phyloP scores from a whole-genome alignment of 441 rosid species.

The Raphanus hybrid region DNA sequence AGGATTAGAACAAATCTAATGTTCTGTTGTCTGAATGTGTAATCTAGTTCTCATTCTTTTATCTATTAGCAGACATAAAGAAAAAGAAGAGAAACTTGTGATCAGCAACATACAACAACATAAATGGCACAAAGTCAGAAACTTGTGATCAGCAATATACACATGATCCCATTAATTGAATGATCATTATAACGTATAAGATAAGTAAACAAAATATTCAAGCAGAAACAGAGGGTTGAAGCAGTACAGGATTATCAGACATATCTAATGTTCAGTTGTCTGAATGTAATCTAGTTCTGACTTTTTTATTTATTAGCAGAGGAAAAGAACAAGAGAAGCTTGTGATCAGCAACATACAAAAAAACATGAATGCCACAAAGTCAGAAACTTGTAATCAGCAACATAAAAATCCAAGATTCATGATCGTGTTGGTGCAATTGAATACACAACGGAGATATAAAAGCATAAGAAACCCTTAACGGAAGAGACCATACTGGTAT shows the following conservation, averaged over 20 bases:
- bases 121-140: background rate
- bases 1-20: background rate
- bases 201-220: background rate
- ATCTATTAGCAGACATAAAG: background rate
- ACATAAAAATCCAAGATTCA: background rate
- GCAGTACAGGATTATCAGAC: background rate
- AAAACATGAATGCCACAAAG: constrained; percentile 7
- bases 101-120: constrained; percentile 12
- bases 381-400: background rate
- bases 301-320: background rate
- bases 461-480: background rate
- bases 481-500: constrained; percentile 61
- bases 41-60: background rate
- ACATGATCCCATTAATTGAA: background rate
- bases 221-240: background rate
- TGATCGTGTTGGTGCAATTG: background rate
- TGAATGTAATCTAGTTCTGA: background rate
- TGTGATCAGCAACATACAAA: constrained; percentile 1
- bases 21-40: background rate
- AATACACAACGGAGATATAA: background rate
- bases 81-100: background rate
- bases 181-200: background rate
- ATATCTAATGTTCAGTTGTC: background rate
- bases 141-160: constrained; percentile 3
- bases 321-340: background rate